A percentile compares a stretch with the other conserved stretches of the same genome.
Conservation (phyloP, 768 basidiomycete species). For the Piloderma croceum region DNA sequence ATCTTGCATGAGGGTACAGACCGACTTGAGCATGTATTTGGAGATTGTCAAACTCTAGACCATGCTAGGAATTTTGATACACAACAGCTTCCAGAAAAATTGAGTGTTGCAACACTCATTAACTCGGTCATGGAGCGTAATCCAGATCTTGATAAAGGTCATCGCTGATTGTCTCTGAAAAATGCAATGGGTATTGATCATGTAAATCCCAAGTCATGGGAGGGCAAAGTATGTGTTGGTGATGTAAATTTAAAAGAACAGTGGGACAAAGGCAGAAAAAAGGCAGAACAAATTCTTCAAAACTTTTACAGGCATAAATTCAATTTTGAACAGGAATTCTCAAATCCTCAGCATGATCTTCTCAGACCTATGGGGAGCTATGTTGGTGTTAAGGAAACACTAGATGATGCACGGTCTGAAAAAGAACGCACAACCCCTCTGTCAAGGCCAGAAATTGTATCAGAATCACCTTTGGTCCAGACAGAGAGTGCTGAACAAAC, state of each 20-base stretch:
- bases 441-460: not conserved
- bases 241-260: slow-evolving; percentile 9
- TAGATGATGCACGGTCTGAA: slow-evolving; percentile 4
- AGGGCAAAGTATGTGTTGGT: slow-evolving; percentile 12
- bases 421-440: not conserved
- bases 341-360: slow-evolving; percentile 4
- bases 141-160: slow-evolving; percentile 21
- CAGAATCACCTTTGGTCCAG: not conserved
- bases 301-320: no score
- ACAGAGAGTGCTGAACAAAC: no score
- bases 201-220: slow-evolving; percentile 20
- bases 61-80: slow-evolving; percentile 21
- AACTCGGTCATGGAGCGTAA: slow-evolving; percentile 14
- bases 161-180: slow-evolving; percentile 10
- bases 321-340: no score
- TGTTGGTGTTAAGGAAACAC: slow-evolving; percentile 5
- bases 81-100: slow-evolving; percentile 16
- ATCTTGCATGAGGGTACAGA: slow-evolving; percentile 22
- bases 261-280: slow-evolving; percentile 6
- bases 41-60: slow-evolving; percentile 15
- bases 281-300: slow-evolving; percentile 6
- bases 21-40: slow-evolving; percentile 23
- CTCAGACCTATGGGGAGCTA: slow-evolving; percentile 12
- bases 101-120: slow-evolving; percentile 14
- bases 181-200: slow-evolving; percentile 18